phyloP scores from a whole-genome alignment of 768 basidiomycete genomes.

The Cystobasidium ongulense region DNA sequence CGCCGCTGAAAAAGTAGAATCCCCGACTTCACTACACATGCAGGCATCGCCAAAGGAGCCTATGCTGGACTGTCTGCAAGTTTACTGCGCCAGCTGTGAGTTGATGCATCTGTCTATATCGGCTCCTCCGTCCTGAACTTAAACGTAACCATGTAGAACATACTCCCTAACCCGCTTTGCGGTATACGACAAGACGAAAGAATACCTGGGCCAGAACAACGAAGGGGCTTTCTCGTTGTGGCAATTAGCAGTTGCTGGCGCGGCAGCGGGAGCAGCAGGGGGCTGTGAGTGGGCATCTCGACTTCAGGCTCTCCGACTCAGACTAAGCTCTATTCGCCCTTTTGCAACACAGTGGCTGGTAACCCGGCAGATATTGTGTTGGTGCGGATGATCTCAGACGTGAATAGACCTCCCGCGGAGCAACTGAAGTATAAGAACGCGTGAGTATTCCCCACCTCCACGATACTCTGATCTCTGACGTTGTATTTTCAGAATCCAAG shows the following conservation, averaged over 20 bases:
- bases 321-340: background rate
- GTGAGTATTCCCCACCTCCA: constrained; percentile 22
- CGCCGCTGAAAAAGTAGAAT: background rate
- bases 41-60: constrained; percentile 38
- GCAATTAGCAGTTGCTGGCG: constrained; percentile 37
- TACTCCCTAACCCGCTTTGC: constrained; percentile 40
- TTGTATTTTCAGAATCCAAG: constrained; percentile 36
- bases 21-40: no score
- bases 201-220: constrained; percentile 5
- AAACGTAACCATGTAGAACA: background rate
- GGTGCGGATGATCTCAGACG: constrained; percentile 41
- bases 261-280: constrained; percentile 37
- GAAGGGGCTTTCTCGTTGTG: constrained; percentile 9
- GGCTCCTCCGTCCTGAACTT: background rate
- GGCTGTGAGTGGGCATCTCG: constrained; percentile 25
- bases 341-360: constrained; percentile 34
- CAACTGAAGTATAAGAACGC: constrained; percentile 39
- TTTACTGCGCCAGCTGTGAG: constrained; percentile 40
- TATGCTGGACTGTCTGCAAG: constrained; percentile 42
- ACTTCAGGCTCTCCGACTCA: background rate
- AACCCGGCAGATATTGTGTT: constrained; percentile 41
- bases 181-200: constrained; percentile 40
- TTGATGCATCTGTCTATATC: background rate
- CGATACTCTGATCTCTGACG: background rate
- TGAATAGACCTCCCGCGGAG: constrained; percentile 26